phyloP scores from a whole-genome alignment of 2,329 filamentous ascomycete species.

The Aspergillus sp. region DNA sequence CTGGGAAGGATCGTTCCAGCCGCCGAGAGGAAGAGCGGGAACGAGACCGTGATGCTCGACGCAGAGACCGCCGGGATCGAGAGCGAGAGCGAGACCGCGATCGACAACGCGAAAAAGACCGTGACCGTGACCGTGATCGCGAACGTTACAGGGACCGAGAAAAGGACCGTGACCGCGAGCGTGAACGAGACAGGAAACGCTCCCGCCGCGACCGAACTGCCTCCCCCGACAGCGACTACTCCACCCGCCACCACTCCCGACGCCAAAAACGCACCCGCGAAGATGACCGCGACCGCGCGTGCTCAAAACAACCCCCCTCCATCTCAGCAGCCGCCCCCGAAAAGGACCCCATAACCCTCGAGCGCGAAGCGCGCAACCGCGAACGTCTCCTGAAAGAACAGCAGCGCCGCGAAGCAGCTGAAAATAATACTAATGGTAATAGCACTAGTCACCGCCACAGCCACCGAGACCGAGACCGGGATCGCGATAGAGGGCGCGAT shows the following conservation, averaged over 20 bases:
- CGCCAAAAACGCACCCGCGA: constrained; percentile 30
- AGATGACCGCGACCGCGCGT: constrained; percentile 14
- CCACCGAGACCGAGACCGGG: neutral
- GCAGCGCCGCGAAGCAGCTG: constrained; percentile 54
- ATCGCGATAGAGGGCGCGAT: neutral
- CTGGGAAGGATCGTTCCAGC: constrained; percentile 21
- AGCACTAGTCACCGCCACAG: constrained; percentile 4
- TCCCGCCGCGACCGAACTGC: constrained; percentile 36
- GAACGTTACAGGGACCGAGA: constrained; percentile 43
- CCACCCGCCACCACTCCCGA: constrained; percentile 28
- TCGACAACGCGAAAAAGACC: constrained; percentile 16
- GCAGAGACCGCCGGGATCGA: constrained; percentile 21
- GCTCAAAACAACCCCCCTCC: neutral
- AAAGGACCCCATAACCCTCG: constrained; percentile 66
- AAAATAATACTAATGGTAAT: constrained; percentile 16
- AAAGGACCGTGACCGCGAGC: constrained; percentile 19
- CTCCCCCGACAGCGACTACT: constrained; percentile 27
- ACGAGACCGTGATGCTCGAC: constrained; percentile 22
- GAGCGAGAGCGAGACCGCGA: constrained; percentile 28
- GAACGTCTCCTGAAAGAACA: constrained; percentile 60
- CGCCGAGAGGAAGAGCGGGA: constrained; percentile 26
- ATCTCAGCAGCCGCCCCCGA: constrained; percentile 20
- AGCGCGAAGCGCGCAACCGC: constrained; percentile 60
- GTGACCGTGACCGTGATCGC: constrained; percentile 30
- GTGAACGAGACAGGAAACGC: constrained; percentile 27